Evolutionary conservation across 495 filamentous ascomycete genomes (phyloP).

Genomic region (Cenococcum geophilum): DNA sequence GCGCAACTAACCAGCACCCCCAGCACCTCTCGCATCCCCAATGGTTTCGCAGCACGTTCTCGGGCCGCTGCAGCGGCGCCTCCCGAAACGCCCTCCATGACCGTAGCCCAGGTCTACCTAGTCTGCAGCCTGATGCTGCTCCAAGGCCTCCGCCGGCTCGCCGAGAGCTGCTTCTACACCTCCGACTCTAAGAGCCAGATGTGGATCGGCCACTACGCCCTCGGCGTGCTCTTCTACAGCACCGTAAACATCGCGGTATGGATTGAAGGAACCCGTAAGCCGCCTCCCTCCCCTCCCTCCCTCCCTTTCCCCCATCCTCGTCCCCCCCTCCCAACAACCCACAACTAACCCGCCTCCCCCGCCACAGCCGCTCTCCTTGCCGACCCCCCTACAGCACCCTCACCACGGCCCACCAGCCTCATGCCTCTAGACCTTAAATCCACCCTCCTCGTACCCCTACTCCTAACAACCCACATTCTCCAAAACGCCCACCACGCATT

Average conservation of each 20-base stretch:
- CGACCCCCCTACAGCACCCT: slow-evolving; percentile 15
- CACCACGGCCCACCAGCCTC: slow-evolving; percentile 48
- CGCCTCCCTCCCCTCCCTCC: slow-evolving; percentile 38
- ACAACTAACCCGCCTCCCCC: slow-evolving; percentile 32
- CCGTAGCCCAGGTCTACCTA: slow-evolving; percentile 52
- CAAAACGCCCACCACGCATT: slow-evolving; percentile 80
- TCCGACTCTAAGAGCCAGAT: slow-evolving; percentile 66
- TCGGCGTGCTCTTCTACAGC: slow-evolving; percentile 75
- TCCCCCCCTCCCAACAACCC: slow-evolving; percentile 66
- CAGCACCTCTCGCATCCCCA: background rate
- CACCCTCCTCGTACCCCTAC: slow-evolving; percentile 57
- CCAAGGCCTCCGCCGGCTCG: slow-evolving; percentile 68
- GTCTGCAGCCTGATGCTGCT: slow-evolving; percentile 57
- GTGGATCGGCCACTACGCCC: slow-evolving; percentile 74
- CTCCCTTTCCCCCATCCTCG: slow-evolving; percentile 58
- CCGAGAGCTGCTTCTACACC: slow-evolving; percentile 60
- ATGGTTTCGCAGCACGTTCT: background rate
- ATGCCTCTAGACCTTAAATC: no score
- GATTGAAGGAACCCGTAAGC: slow-evolving; percentile 76
- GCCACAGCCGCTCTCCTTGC: slow-evolving; percentile 19
- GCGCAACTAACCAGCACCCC: slow-evolving; percentile 13
- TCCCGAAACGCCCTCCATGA: slow-evolving; percentile 39
- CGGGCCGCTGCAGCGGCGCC: slow-evolving; percentile 37
- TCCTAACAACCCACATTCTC: slow-evolving; percentile 65
- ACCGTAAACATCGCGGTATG: slow-evolving; percentile 67